phyloP scores from a whole-genome alignment of 2,329 filamentous ascomycete genomes.

The Lasiodiplodia gonubiensis region DNA sequence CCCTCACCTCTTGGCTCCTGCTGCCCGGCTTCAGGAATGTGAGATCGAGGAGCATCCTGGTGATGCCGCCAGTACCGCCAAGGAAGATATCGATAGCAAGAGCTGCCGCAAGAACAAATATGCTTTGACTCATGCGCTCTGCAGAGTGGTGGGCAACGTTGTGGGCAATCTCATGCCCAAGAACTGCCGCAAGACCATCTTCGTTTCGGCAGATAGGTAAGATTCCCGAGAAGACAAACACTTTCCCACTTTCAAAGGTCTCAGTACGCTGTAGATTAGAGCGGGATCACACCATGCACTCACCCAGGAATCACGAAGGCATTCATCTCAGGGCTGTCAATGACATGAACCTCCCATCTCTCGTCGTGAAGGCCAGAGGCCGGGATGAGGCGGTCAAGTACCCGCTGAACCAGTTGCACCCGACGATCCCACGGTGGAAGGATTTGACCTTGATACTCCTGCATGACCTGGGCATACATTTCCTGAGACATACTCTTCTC shows the following conservation, averaged over 20 bases:
- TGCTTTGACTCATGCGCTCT: conserved; percentile 63
- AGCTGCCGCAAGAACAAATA: conserved; percentile 47
- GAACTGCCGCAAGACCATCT: conserved; percentile 73
- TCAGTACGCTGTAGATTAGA: background rate
- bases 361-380: conserved; percentile 64
- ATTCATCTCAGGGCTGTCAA: conserved; percentile 71
- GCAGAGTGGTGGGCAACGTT: conserved; percentile 71
- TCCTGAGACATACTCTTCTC: conserved; percentile 61
- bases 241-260: conserved; percentile 63
- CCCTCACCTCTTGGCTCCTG: conserved; percentile 66
- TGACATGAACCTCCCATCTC: conserved; percentile 76
- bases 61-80: conserved; percentile 50
- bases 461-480: conserved; percentile 64
- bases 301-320: conserved; percentile 77
- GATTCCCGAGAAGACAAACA: conserved; percentile 79
- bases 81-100: conserved; percentile 46
- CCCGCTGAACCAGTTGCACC: conserved; percentile 62
- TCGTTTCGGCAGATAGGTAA: conserved; percentile 70
- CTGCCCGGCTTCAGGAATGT: conserved; percentile 72
- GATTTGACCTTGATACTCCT: conserved; percentile 60
- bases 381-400: conserved; percentile 70
- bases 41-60: conserved; percentile 60
- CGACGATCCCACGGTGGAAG: conserved; percentile 66
- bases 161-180: conserved; percentile 82
- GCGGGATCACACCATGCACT: background rate